Evolutionary conservation across 208 protist genomes (phyloP).

Genomic region (Crithidia expoeki): DNA sequence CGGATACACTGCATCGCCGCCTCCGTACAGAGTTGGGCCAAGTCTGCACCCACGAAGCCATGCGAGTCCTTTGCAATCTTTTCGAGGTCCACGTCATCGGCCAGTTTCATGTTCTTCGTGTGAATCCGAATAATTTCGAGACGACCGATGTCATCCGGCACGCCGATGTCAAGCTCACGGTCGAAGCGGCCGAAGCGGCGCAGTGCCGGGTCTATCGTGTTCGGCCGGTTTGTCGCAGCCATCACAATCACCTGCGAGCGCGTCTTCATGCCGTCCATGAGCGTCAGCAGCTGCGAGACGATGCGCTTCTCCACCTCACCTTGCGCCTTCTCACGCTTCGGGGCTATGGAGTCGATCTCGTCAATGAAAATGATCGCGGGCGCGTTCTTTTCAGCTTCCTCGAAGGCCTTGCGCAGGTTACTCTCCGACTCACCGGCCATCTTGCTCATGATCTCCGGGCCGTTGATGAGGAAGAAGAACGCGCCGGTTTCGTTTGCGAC

Average conservation of each 20-base stretch:
- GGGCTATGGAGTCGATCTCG: conserved; percentile 99
- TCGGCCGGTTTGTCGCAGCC: conserved; percentile 99
- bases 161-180: conserved; percentile 99
- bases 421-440: conserved; percentile 99
- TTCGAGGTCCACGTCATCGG: conserved; percentile 98
- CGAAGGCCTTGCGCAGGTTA: conserved; percentile 99
- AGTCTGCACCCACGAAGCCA: conserved; percentile 99
- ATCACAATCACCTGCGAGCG: conserved; percentile 99
- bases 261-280: conserved; percentile 99
- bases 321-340: conserved; percentile 99
- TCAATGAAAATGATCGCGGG: conserved; percentile 99
- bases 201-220: conserved; percentile 99
- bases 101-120: conserved; percentile 99
- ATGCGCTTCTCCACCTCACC: conserved; percentile 99
- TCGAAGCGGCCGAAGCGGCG: conserved; percentile 99
- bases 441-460: conserved; percentile 99
- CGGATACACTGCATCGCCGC: conserved; percentile 99
- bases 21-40: conserved; percentile 99
- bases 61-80: conserved; percentile 97
- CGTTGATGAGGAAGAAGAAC: conserved; percentile 99
- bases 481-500: conserved; percentile 99
- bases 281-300: conserved; percentile 99
- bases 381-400: conserved; percentile 99
- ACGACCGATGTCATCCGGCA: conserved; percentile 99
- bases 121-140: conserved; percentile 99